Evolutionary conservation across 2,329 filamentous ascomycete species (phyloP), one percentile per base, ranked within the genome.

Genomic region (Hortaea werneckii): DNA sequence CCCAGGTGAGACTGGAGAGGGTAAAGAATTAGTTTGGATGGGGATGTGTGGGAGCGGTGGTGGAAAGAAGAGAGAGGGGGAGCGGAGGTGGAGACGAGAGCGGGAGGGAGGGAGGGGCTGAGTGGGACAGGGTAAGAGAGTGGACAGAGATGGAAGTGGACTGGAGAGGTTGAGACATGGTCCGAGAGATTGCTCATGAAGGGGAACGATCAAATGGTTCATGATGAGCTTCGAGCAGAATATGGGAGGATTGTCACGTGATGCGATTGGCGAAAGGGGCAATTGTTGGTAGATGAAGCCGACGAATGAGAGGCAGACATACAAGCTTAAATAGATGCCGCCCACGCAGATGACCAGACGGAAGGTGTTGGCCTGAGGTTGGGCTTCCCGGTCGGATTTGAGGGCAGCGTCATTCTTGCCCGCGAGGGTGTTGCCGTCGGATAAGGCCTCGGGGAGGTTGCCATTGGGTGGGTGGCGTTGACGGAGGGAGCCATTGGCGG

Each of bases 321-420:
- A 95, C 90, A 98, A 98, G 32, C 89, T 94, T 32, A 84, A 87
- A 66, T 98, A 98, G 58, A 98, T 98, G 49, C 92, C 92, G 5
- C 81, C 82, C n/a, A 95, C 87, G 54, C 89, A 90, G 50, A 94
- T 78, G 41, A 89, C 68, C 46, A 95, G 77, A 66, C 94, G 85
- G 58, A 84, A 11, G 5, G 54, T 51, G 30, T 45, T 58, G 13
- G 54, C 46, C 12, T 55, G 47, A n/a, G 49, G 50, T 27, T 53
- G 46, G 11, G 53, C 42, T 20, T 57, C 49, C 8, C 42, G 40
- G n/a, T 50, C 41, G 30, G 28, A 47, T 10, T 47, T 45, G 34
- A 57, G 41, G 7, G 52, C 49, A 5, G 50, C 49, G 42, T 61
- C 54, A 39, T 60, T 53, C 44, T 57, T 57, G 45, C 57, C 53